A percentile compares a stretch with the other conserved stretches of the same genome.
These are phyloP conservation scores for Cercophora samala DNA, from an alignment of 495 filamentous ascomycete genomes.

Conservation along the genomic window DNA sequence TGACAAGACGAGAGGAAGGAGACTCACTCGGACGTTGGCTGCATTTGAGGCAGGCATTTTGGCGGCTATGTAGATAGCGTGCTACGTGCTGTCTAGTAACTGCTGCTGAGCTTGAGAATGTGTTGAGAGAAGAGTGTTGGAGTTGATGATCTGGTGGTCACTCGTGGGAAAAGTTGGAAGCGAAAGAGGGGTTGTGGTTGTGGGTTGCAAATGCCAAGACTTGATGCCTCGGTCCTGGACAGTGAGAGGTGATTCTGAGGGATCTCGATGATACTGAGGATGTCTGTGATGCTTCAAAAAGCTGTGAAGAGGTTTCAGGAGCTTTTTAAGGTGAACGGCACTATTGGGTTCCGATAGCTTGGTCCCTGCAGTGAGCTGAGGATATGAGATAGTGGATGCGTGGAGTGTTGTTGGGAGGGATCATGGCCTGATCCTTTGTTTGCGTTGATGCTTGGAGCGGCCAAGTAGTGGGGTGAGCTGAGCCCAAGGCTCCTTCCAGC, in stretches of 20 bases:
- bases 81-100: neutral
- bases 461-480: conserved; percentile 7
- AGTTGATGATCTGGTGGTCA: neutral
- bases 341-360: neutral
- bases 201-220: neutral
- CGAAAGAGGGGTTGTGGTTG: neutral
- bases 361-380: neutral
- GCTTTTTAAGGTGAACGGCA: neutral
- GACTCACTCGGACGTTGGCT: neutral
- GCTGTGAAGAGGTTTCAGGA: neutral
- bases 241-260: neutral
- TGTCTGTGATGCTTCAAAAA: neutral
- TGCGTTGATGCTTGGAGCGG: neutral
- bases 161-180: neutral
- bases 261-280: neutral
- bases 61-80: neutral
- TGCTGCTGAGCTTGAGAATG: neutral
- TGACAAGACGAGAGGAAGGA: neutral
- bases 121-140: neutral
- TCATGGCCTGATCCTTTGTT: neutral
- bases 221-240: neutral
- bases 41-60: conserved; percentile 2
- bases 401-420: neutral
- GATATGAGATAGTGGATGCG: neutral
- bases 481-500: neutral